These are phyloP conservation scores for Gracilaria vermiculophylla DNA, from an alignment of 23 red algal species.

Conservation along the genomic window DNA sequence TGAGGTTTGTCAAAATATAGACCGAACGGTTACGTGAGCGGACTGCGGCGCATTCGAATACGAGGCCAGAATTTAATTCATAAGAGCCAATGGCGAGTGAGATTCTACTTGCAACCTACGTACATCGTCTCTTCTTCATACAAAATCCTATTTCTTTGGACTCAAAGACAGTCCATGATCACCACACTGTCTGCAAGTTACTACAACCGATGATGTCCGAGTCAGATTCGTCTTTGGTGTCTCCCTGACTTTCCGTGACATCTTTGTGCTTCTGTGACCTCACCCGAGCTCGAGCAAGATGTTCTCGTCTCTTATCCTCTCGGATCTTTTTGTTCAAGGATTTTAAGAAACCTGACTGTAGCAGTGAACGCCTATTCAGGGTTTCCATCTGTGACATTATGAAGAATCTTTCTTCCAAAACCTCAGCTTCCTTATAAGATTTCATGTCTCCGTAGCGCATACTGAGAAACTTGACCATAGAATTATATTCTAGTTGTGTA, in stretches of 20 bases:
- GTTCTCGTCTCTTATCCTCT: slow-evolving; percentile 15
- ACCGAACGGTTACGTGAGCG: too few species aligned
- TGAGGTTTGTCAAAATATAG: too few species aligned
- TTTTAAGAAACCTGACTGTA: slow-evolving; percentile 47
- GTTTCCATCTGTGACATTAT: slow-evolving; percentile 55
- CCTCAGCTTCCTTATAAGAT: slow-evolving; percentile 14
- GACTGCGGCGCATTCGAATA: too few species aligned
- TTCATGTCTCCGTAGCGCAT: slow-evolving; percentile 51
- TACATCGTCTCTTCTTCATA: too few species aligned
- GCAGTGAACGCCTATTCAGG: slow-evolving; percentile 10
- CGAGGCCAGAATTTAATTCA: too few species aligned
- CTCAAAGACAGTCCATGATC: too few species aligned
- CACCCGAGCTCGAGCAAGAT: not conserved
- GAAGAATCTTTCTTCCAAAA: slow-evolving; percentile 44
- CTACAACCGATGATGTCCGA: too few species aligned
- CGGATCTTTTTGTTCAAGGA: slow-evolving; percentile 26
- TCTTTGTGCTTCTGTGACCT: not conserved
- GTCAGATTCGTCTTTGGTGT: too few species aligned
- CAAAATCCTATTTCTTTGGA: too few species aligned
- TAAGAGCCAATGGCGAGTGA: too few species aligned
- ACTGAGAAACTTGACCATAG: slow-evolving; percentile 5
- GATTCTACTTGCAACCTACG: too few species aligned
- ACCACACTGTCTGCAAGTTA: not conserved
- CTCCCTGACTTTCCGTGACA: slow-evolving; percentile 6
- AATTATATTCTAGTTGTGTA: slow-evolving; percentile 16